Evolutionary conservation across 148 eudicot species (phyloP), one percentile per base, ranked within the genome.

Genomic region (Mesembryanthemum crystallinum): DNA sequence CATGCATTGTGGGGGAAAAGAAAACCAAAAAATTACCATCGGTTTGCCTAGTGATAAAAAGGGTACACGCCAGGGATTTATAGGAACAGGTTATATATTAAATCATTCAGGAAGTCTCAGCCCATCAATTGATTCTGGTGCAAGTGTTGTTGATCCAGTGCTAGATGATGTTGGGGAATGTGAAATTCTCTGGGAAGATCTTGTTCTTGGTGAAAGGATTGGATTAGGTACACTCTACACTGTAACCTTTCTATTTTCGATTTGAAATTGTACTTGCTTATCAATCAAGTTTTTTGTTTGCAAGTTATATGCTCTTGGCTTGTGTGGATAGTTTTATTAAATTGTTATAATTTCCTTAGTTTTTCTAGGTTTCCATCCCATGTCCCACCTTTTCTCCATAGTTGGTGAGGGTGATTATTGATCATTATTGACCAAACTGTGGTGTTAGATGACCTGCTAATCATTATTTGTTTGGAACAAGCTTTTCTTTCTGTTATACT

Each of bases 101-200:
- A 84, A 77, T 77, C 77, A 76, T 77, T 64, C 77, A 58, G 89
- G 78, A 83, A 82, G 73, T 80, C 76, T 69, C 67, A 77, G 82
- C 76, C 82, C 80, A 69, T 67, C 87, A 21, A 60, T 64, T 45
- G 75, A 63, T 77, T 71, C 80, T 52, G 64, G 73, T 70, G 72
- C 86, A 47, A 71, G 68, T 69, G 81, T 79, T 71, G 84, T 69
- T 83, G 92, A 92, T 73, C 89, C 86, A 35, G 82, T 85, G 55
- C 86, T 95, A 75, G 99, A 92, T 84, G 99, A 91, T 85, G 99
- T 95, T 64, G 94, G 92, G 76, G 92, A 90, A 37, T 92, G 97
- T 85, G 99, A 95, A 85, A 92, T 92, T 77, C 85, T 87, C 33
- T 95, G 99, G 99, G 99, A 95, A 78, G 90, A 92, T 81, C 97